These are phyloP conservation scores for Tylopilus balloui DNA, from an alignment of 768 basidiomycete species.

Conservation along the genomic window DNA sequence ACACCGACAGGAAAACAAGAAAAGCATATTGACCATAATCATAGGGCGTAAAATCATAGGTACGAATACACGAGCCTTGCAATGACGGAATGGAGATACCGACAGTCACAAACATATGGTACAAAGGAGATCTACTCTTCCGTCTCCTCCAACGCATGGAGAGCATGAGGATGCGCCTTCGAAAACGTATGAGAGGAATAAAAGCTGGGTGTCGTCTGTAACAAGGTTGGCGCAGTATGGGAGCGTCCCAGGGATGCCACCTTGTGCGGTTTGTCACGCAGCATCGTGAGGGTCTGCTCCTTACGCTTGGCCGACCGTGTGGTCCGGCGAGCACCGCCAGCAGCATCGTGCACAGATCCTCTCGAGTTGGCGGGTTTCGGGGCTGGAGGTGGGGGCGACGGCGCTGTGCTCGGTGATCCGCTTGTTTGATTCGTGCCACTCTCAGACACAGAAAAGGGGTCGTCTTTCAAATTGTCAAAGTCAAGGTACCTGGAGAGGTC, in stretches of 20 bases:
- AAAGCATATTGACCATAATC: background rate
- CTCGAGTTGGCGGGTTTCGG: background rate
- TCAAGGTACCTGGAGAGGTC: conserved; percentile 2
- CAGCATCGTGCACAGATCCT: background rate
- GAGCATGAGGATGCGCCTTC: background rate
- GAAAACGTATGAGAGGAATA: background rate
- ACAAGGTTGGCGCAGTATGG: conserved; percentile 16
- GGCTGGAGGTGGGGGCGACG: background rate
- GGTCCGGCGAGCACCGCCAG: background rate
- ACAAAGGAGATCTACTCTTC: conserved; percentile 1
- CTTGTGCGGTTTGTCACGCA: conserved; percentile 3
- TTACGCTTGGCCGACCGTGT: background rate
- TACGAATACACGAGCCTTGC: background rate
- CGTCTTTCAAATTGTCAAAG: background rate
- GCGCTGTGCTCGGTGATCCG: background rate
- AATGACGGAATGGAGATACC: background rate
- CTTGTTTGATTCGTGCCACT: background rate
- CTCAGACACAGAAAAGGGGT: background rate
- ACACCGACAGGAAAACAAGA: background rate
- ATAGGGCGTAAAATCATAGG: conserved; percentile 3
- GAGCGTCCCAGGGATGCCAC: conserved; percentile 9
- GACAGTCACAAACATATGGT: background rate
- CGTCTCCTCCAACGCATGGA: conserved; percentile 1
- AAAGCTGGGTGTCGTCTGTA: background rate
- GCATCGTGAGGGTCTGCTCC: background rate